Base-by-base conservation (phyloP, 2,329 filamentous ascomycete genomes). In the Cercospora janseana region DNA sequence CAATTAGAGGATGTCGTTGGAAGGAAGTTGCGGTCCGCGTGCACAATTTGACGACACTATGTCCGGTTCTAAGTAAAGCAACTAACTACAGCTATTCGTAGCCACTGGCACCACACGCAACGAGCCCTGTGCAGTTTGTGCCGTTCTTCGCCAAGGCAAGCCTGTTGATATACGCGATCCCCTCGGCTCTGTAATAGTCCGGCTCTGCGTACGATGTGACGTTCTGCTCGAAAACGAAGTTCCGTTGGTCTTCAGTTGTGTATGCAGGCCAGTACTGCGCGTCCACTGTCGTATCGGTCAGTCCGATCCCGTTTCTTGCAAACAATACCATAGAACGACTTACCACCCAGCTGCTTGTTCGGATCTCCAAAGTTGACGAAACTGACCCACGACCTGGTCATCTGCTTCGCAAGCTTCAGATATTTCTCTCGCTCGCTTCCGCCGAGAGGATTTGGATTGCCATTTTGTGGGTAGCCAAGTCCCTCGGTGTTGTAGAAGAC, bases 401-500 rank as follows among this genome's bases (percentile, higher is more conserved):
- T 79, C 56, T 74, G 61, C 34, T 71, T 63, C 12, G 75, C 72
- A 16, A 81, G 64, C 4, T 65, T 57, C 8, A 66, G 51, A 51
- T 71, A 76, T 1, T 69, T 70, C 43, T 71, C 60, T 13, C 59
- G 46, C 8, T 58, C 49, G 2, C 42, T 28, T 4, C 61, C 62
- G 7, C 60, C 57, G 3, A 61, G 10, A 1, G 61, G 53, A 32
- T 63, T 59, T 21, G 61, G 57, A 26, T 52, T 54, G 2, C 51
- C 54, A 26, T 54, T 56, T 13, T 56, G 56, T n/a, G 46, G 50
- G 21, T 55, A 58, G 5, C 55, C 55, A 6, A 51, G 44, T 1
- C 77, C 79, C 4, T 69, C 54, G 5, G 72, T 63, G 54, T 82
- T 81, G 55, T 78, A 62, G 43, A 82, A 77, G 5, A 81, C 77